Evolutionary conservation across 352 stramenopile species (phyloP).

Genomic region (Blastocystis sp.): DNA sequence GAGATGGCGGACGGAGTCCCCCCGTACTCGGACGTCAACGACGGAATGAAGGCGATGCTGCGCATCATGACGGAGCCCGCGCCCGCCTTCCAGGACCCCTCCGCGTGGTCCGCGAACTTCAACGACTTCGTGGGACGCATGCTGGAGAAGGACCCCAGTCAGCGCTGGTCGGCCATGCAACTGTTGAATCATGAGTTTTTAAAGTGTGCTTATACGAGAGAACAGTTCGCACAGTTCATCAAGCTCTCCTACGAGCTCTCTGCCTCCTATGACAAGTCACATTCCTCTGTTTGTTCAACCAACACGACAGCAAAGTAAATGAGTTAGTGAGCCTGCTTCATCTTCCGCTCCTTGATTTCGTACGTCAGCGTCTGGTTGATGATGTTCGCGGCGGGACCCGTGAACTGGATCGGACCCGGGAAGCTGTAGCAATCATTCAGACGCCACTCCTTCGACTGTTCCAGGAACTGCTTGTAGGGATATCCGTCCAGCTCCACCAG

Average conservation of each 20-base stretch:
- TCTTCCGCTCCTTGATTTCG: neutral
- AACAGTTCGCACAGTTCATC: conserved; percentile 39
- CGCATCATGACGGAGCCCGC: neutral
- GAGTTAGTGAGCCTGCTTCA: neutral
- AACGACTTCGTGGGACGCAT: conserved; percentile 38
- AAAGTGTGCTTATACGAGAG: neutral
- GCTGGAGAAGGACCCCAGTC: conserved; percentile 20
- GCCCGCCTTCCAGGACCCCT: neutral
- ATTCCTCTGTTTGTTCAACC: neutral
- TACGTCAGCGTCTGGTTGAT: conserved; percentile 43
- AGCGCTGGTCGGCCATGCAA: neutral
- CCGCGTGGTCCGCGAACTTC: neutral
- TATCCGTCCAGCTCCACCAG: conserved; percentile 62
- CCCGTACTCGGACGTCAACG: conserved; percentile 22
- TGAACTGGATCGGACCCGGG: conserved; percentile 64
- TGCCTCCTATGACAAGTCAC: neutral
- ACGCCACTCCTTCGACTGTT: conserved; percentile 61
- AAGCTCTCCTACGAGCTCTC: neutral
- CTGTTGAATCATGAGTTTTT: conserved; percentile 1
- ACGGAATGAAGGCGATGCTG: conserved; percentile 47
- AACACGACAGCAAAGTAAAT: neutral
- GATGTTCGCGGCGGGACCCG: conserved; percentile 58
- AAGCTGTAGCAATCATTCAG: conserved; percentile 62
- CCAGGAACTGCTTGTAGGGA: conserved; percentile 61
- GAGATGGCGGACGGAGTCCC: conserved; percentile 44